Conservation (phyloP, 331 rosid species). For the Spiraea crenata region DNA sequence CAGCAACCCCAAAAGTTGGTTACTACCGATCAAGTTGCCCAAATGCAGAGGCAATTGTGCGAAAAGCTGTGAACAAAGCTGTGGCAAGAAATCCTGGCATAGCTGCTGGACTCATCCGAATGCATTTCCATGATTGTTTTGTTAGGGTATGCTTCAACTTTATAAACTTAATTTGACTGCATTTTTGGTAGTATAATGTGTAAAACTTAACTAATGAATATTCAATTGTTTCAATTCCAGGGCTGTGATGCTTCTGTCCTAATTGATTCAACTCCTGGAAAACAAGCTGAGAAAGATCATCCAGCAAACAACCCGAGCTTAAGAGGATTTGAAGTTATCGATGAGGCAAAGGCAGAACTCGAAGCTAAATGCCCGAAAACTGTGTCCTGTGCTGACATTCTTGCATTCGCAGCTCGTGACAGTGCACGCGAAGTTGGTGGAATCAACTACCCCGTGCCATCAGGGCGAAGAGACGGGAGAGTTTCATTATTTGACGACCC, state of each 20-base stretch:
- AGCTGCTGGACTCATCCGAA: slow-evolving; percentile 35
- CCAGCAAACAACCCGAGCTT: slow-evolving; percentile 33
- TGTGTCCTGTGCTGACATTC: slow-evolving; percentile 42
- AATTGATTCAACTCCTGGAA: slow-evolving; percentile 33
- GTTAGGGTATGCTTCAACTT: slow-evolving; percentile 28
- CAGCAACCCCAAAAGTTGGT: slow-evolving; percentile 18
- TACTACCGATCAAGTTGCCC: slow-evolving; percentile 29
- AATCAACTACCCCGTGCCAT: slow-evolving; percentile 25
- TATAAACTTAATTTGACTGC: no score
- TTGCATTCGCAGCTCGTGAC: slow-evolving; percentile 41
- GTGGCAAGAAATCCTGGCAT: slow-evolving; percentile 29
- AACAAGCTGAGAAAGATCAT: slow-evolving; percentile 24
- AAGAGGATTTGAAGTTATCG: slow-evolving; percentile 40
- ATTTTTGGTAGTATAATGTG: no score
- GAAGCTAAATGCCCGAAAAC: slow-evolving; percentile 39
- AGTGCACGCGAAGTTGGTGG: slow-evolving; percentile 27
- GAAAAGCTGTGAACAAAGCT: slow-evolving; percentile 27
- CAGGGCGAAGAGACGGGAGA: slow-evolving; percentile 32
- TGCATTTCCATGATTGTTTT: slow-evolving; percentile 41
- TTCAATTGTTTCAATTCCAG: slow-evolving; percentile 6
- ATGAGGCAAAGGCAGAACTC: slow-evolving; percentile 32
- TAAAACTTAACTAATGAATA: no score
- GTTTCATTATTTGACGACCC: slow-evolving; percentile 22
- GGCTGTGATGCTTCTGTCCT: slow-evolving; percentile 43
- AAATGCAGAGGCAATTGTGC: slow-evolving; percentile 26